phyloP scores from a whole-genome alignment of 1,139 yeast species.

The Scheffersomyces parashehatae region DNA sequence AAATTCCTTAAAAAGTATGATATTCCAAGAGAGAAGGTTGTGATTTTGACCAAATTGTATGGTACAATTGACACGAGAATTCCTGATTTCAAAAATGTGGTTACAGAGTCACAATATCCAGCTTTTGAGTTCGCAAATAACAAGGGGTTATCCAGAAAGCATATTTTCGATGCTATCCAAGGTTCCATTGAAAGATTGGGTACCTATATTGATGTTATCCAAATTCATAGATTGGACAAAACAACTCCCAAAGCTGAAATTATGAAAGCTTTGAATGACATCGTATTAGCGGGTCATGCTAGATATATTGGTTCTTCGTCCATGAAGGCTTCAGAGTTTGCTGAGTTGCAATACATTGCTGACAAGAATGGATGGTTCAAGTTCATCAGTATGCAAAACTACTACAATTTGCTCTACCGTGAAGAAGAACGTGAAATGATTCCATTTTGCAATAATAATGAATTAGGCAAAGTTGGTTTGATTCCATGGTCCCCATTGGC shows the following conservation, averaged over 20 bases:
- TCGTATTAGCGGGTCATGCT: conserved; percentile 13
- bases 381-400: conserved; percentile 60
- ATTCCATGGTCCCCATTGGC: conserved; percentile 57
- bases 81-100: conserved; percentile 1
- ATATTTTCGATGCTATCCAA: conserved; percentile 17
- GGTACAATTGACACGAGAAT: conserved; percentile 8
- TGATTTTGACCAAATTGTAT: conserved; percentile 43
- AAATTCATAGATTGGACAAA: conserved; percentile 17
- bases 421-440: conserved; percentile 65
- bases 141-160: conserved; percentile 17
- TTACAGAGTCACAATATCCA: no score
- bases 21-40: conserved; percentile 45
- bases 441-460: conserved; percentile 45
- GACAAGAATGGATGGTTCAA: conserved; percentile 30
- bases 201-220: conserved; percentile 18
- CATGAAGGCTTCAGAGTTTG: conserved; percentile 17
- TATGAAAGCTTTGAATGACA: conserved; percentile 19
- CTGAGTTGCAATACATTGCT: conserved; percentile 17
- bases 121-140: conserved; percentile 11
- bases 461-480: conserved; percentile 43
- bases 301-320: conserved; percentile 19
- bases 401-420: conserved; percentile 53
- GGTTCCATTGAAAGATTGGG: conserved; percentile 18
- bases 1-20: conserved; percentile 41
- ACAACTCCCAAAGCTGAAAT: conserved; percentile 14